Percentiles rank a stretch among this genome's conserved stretches.
These are phyloP conservation scores for Metroxylon sagu DNA, from an alignment of 176 grass and related monocot species.

Conservation along the genomic window DNA sequence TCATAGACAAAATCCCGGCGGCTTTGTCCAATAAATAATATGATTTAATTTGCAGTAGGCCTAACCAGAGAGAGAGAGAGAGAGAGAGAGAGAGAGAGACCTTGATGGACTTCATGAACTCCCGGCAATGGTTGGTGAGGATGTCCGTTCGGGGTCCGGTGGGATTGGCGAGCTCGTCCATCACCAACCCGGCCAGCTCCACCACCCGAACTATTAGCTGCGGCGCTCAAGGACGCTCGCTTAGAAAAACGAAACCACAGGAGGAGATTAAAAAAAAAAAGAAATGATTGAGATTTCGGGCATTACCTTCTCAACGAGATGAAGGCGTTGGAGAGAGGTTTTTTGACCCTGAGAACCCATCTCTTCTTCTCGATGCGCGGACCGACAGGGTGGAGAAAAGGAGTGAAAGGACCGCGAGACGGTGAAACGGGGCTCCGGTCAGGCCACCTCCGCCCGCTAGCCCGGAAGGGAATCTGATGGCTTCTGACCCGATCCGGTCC, in stretches of 20 bases:
- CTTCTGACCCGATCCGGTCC: too few relatives aligned
- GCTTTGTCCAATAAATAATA: too few relatives aligned
- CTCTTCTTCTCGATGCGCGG: too few relatives aligned
- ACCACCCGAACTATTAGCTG: conserved; percentile 69
- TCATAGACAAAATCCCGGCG: too few relatives aligned
- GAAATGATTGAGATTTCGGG: too few relatives aligned
- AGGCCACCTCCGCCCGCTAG: too few relatives aligned
- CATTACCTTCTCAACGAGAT: conserved; percentile 66
- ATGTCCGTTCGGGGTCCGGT: conserved; percentile 38
- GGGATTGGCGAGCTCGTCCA: conserved; percentile 80
- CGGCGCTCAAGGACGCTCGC: background rate
- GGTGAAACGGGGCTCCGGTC: too few relatives aligned
- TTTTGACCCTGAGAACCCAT: conserved; percentile 50
- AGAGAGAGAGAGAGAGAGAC: conserved; percentile 12
- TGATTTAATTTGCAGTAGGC: too few relatives aligned
- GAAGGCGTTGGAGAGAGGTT: conserved; percentile 79
- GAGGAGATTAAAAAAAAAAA: background rate
- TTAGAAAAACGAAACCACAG: background rate
- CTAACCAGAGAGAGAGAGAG: too few relatives aligned
- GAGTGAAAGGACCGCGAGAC: too few relatives aligned
- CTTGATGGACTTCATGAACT: conserved; percentile 78
- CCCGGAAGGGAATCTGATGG: too few relatives aligned
- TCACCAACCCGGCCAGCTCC: conserved; percentile 63
- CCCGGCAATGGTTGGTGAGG: conserved; percentile 46
- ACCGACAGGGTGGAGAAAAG: too few relatives aligned